Percentiles rank a stretch among this genome's conserved stretches.
phyloP scores from a whole-genome alignment of 1,284 basidiomycete species.

The Ceratobasidium sp. region DNA sequence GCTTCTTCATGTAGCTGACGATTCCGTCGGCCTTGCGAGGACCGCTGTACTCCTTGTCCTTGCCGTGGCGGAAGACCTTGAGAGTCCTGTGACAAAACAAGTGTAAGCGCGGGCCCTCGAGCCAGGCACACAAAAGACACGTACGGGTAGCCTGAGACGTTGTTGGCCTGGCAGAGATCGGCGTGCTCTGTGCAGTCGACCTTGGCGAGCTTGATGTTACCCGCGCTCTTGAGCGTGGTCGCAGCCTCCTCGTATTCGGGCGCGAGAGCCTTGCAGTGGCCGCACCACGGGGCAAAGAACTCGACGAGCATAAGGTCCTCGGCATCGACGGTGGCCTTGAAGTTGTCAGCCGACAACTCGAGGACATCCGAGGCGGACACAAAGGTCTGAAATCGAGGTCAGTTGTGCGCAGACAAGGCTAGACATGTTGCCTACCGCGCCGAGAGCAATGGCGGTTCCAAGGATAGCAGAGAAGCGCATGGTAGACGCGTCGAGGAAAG shows the following conservation, averaged over 20 bases:
- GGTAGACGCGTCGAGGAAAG: constrained; percentile 42
- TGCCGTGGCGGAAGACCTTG: constrained; percentile 87
- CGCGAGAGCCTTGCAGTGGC: constrained; percentile 92
- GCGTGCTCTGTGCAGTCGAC: constrained; percentile 94
- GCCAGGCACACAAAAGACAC: constrained; percentile 55
- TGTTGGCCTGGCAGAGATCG: constrained; percentile 87
- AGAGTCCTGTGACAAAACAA: constrained; percentile 57
- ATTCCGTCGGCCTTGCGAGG: constrained; percentile 97
- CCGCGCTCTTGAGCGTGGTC: constrained; percentile 84
- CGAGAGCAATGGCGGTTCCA: constrained; percentile 66
- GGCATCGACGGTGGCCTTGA: constrained; percentile 75
- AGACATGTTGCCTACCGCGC: constrained; percentile 46
- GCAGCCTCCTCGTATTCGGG: constrained; percentile 98
- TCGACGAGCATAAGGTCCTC: constrained; percentile 92
- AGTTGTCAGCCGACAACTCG: constrained; percentile 76
- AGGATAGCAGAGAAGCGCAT: constrained; percentile 74
- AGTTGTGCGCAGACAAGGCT: constrained; percentile 51
- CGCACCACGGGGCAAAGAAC: constrained; percentile 96
- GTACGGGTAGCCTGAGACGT: constrained; percentile 92
- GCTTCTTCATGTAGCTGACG: constrained; percentile 98
- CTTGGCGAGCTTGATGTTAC: constrained; percentile 92
- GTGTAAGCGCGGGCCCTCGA: constrained; percentile 24
- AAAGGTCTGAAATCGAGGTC: constrained; percentile 63
- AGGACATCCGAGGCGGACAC: constrained; percentile 83
- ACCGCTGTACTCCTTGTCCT: constrained; percentile 82